Base-by-base conservation (phyloP, 2,329 filamentous ascomycete genomes). In the Parastagonospora avenae region DNA sequence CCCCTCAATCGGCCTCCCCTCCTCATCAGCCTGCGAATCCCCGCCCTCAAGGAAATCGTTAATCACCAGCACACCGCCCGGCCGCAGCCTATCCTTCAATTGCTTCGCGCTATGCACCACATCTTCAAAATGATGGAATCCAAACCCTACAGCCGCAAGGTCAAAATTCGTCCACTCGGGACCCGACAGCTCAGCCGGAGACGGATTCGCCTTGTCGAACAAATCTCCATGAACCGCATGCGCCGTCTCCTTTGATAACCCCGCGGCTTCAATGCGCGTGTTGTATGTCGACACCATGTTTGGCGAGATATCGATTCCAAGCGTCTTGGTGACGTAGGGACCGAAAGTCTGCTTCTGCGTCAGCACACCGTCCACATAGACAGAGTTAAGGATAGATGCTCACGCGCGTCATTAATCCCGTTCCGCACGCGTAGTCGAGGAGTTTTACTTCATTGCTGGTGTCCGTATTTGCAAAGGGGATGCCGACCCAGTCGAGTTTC, bases 361-460 rank as follows among this genome's bases (percentile, higher is more conserved):
- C 19, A 28, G 10, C 7, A n/a, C 30, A n/a, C 30, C 11, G 7
- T 30, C 11, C 32, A 40, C 6, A 30, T 10, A 4, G 10, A 16
- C 16, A 19, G 32, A 42, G 30, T 33, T 29, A 33, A 24, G 14
- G 40, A 36, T 8, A 42, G 50, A 37, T 51, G 74, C 79, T 59
- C 67, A 88, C 86, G 70, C 82, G 79, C 10, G 87, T 87, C 55
- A 90, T 77, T 47, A 84, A 72, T 2, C 88, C 88, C 5, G 87
- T 86, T 8, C 89, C 89, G 66, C 89, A 92, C 12, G 89, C 89
- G 71, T 92, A 92, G 68, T 92, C 89, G 2, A 92, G 77, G 15
- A 91, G 73, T 39, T 81, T 80, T 36, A 85, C 64, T 40, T 69
- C 56, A 11, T 69, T 66, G 8, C 72, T 72, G 9, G 58, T 46